phyloP scores from a whole-genome alignment of 257 asterid genomes.

The Ilex asprella region DNA sequence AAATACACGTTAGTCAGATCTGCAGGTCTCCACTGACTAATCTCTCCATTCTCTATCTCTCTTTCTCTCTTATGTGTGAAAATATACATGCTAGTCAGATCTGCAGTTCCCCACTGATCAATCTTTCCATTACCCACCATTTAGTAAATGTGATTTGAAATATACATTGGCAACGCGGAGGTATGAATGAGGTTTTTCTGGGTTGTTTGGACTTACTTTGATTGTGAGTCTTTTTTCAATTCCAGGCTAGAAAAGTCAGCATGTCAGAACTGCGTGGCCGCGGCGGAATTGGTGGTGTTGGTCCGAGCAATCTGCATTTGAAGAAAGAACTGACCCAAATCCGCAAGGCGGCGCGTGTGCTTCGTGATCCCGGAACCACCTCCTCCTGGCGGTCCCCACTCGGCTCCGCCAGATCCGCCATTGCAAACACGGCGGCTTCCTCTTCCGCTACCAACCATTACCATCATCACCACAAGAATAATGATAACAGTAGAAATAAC shows the following conservation, averaged over 20 bases:
- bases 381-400: slow-evolving; percentile 82
- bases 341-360: slow-evolving; percentile 75
- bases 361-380: slow-evolving; percentile 91
- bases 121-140: too few species aligned
- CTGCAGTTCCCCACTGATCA: too few species aligned
- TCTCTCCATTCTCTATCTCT: too few species aligned
- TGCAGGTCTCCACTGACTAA: too few species aligned
- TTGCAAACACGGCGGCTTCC: slow-evolving; percentile 44
- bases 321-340: slow-evolving; percentile 89
- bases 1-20: too few species aligned
- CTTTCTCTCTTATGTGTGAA: too few species aligned
- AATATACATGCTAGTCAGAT: too few species aligned
- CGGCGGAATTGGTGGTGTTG: slow-evolving; percentile 34
- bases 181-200: too few species aligned
- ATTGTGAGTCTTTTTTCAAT: too few species aligned
- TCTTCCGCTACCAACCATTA: slow-evolving; percentile 42
- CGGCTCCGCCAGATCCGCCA: slow-evolving; percentile 64
- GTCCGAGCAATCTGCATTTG: slow-evolving; percentile 89
- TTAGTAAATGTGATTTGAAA: too few species aligned
- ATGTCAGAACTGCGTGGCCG: slow-evolving; percentile 29
- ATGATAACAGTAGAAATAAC: neutral
- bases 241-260: slow-evolving; percentile 7
- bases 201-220: too few species aligned
- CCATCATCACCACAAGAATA: slow-evolving; percentile 47
- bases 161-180: too few species aligned